Conservation (phyloP, 2,329 filamentous ascomycete genomes). For the Myriosclerotinia curreyana region DNA sequence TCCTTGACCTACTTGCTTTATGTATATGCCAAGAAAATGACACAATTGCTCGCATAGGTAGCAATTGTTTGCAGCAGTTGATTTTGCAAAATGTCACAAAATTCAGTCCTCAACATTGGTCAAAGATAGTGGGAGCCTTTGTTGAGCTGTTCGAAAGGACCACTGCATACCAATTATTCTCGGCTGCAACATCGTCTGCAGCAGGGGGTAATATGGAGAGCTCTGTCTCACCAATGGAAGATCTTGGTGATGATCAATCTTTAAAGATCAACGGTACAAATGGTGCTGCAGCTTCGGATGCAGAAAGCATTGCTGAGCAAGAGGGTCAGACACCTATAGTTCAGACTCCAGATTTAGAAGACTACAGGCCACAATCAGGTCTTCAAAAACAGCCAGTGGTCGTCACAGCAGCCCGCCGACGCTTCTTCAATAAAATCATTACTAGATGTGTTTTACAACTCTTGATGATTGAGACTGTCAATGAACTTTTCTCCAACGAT, state of each 20-base stretch:
- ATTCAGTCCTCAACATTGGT: conserved; percentile 84
- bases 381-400: conserved; percentile 86
- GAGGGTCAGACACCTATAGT: conserved; percentile 35
- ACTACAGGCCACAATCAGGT: conserved; percentile 75
- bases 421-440: conserved; percentile 99
- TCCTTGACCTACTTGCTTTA: conserved; percentile 86
- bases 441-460: conserved; percentile 96
- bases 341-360: conserved; percentile 52
- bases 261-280: conserved; percentile 59
- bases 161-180: conserved; percentile 93
- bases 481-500: conserved; percentile 97
- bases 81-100: conserved; percentile 96
- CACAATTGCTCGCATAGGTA: conserved; percentile 94
- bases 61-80: conserved; percentile 94
- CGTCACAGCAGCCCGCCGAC: conserved; percentile 85
- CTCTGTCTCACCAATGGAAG: conserved; percentile 39
- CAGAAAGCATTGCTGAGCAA: conserved; percentile 37
- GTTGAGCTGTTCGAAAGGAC: conserved; percentile 93
- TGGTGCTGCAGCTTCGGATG: conserved; percentile 39
- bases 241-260: conserved; percentile 48
- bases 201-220: conserved; percentile 54
- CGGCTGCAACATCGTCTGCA: conserved; percentile 61
- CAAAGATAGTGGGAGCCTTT: conserved; percentile 91
- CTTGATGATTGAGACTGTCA: conserved; percentile 99
- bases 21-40: conserved; percentile 99